Evolutionary conservation across 179 eudicot genomes (phyloP).

Genomic region (Nepenthes alata): DNA sequence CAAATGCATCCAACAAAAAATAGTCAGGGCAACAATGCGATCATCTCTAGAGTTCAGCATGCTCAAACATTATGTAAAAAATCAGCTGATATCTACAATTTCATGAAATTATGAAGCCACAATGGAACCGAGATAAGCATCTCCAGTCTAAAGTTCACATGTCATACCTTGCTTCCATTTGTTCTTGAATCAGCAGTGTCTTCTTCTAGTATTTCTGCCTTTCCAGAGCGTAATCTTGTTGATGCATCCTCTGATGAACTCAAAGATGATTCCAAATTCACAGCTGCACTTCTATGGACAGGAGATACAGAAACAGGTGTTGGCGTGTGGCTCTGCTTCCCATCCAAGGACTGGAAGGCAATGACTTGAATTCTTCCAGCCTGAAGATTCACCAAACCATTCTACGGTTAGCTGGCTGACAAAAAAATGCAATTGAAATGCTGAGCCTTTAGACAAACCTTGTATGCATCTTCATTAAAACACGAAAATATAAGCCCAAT

Average conservation of each 20-base stretch:
- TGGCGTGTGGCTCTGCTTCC: slow-evolving; percentile 47
- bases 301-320: slow-evolving; percentile 57
- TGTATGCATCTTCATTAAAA: slow-evolving; percentile 82
- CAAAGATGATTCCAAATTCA: slow-evolving; percentile 65
- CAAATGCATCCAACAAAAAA: too few relatives aligned
- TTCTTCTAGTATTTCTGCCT: slow-evolving; percentile 38
- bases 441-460: slow-evolving; percentile 40
- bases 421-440: not conserved
- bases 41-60: too few relatives aligned
- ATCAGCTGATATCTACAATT: too few relatives aligned
- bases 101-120: too few relatives aligned
- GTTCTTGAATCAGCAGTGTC: slow-evolving; percentile 71
- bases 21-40: too few relatives aligned
- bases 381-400: slow-evolving; percentile 19
- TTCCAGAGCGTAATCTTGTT: slow-evolving; percentile 34
- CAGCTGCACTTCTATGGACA: slow-evolving; percentile 32
- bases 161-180: slow-evolving; percentile 50
- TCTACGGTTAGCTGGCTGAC: not conserved
- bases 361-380: slow-evolving; percentile 94
- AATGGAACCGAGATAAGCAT: not conserved
- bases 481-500: slow-evolving; percentile 97
- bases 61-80: too few relatives aligned
- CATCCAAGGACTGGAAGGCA: slow-evolving; percentile 93
- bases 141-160: slow-evolving; percentile 1
- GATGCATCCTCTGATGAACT: slow-evolving; percentile 56